Evolutionary conservation across 2,329 filamentous ascomycete species (phyloP), one percentile per base, ranked within the genome.

Genomic region (Colletotrichum magnum): DNA sequence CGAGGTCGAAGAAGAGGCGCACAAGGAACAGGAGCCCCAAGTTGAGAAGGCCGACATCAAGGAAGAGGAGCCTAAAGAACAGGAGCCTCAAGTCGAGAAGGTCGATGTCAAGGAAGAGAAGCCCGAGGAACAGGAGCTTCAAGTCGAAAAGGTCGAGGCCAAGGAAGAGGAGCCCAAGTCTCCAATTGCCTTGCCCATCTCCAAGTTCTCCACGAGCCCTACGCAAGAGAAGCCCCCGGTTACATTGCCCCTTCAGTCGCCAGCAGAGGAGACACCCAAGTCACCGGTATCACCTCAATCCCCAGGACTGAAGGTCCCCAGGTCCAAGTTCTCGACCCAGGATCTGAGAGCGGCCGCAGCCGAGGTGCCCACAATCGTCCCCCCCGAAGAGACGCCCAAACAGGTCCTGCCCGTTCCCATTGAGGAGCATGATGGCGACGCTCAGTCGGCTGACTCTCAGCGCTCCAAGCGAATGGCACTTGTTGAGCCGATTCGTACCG

Each of bases 401-500:
- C 41, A 68, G 45, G 26, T 53, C 28, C 13, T 68, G 7, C 45
- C 72, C 6, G 67, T 73, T 21, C 56, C 64, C 15, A 51, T 48
- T 6, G 68, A 66, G 47, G 72, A 74, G 21, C 62, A 71, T 18
- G 75, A 79, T 15, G 67, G 70, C 24, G 78, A 78, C 24, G 70
- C 70, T 15, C 71, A 73, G 15, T 74, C 77, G n/a, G 61, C 73
- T 6, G 76, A 78, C 10, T 71, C 74, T 32, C 79, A 75, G 52
- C 75, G 73, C 7, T 72, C 78, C 6, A 82, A 75, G 71, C 82
- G 79, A 36, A 83, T 77, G 64, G 72, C 76, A 18, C 64, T 75
- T 10, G 75, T 87, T 21, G 87, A 90, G 32, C 88, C 88, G 18
- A 91, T 93, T 59, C 81, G 80, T 45, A 89, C 87, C 3, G 82